Evolutionary conservation across 768 basidiomycete species (phyloP), one percentile per base, ranked within the genome.

Genomic region (Termitomyces sp.): DNA sequence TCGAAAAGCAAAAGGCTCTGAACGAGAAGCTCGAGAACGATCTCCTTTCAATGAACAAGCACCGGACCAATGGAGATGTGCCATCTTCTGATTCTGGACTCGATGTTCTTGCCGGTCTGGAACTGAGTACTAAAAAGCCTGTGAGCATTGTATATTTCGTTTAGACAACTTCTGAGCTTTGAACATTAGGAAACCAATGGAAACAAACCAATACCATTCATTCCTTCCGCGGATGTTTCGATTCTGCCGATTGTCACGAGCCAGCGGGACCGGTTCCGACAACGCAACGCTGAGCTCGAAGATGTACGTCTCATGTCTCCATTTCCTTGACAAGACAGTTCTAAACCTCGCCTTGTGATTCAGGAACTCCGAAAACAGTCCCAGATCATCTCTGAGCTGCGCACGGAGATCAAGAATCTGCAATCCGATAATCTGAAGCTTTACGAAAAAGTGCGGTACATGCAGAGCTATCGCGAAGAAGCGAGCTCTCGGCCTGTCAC

Each of bases 201-300:
- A 5, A 62, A 34, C 53, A 42, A 55, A 22, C 22, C 58, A 3
- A 65, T 64, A 62, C 61, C 55, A 9, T 60, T 64, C 43, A 59
- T 61, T 6, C 58, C 55, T 26, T 82, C 91, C 2, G 91, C 90
- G 5, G 96, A 98, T 67, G 91, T 89, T 0, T 95, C 94, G 9
- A 98, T 98, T 65, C 74, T 99, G n/a, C 97, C 96, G 2, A 98
- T 99, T 63, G 97, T 98, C 40, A 98, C 97, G 1, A 91, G 91
- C 66, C 97, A 99, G 69, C 82, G 97, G 57, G 97, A 99, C 69
- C 82, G 96, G n/a, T 99, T 98, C 83, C 81, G 96, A 51, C 93
- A 95, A 70, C 86, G 97, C 20, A 98, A 98, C 69, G 90, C 93
- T 20, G 97, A 99, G 67, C 82, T 99, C 16, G 96, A 99, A 74